Evolutionary conservation across 2,329 filamentous ascomycete genomes (phyloP).

Genomic region (Calonectria leucothoes): DNA sequence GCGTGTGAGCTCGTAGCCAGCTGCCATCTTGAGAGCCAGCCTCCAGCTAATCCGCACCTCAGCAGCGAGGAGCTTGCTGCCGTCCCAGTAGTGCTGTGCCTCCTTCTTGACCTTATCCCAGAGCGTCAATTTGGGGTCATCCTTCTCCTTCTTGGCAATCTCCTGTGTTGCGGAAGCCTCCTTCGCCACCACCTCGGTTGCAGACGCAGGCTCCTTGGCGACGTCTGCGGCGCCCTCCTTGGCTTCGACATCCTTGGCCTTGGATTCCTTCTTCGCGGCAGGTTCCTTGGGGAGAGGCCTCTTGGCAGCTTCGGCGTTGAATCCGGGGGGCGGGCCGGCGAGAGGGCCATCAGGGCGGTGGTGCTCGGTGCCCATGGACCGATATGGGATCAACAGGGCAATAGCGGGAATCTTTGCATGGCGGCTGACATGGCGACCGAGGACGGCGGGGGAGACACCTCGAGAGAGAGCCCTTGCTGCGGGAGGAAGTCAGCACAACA

Average conservation of each 20-base stretch:
- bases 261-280: conserved; percentile 47
- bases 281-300: conserved; percentile 77
- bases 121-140: conserved; percentile 87
- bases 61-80: conserved; percentile 91
- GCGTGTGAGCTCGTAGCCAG: conserved; percentile 94
- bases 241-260: conserved; percentile 30
- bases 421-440: conserved; percentile 59
- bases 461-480: conserved; percentile 60
- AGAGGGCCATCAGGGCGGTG: conserved; percentile 63
- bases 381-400: conserved; percentile 67
- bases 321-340: conserved; percentile 84
- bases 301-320: conserved; percentile 90
- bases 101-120: conserved; percentile 97
- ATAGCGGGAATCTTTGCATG: conserved; percentile 62
- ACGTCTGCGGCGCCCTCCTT: conserved; percentile 21
- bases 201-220: conserved; percentile 41
- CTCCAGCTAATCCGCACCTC: conserved; percentile 94
- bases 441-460: conserved; percentile 58
- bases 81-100: conserved; percentile 95
- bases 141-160: conserved; percentile 71
- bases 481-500: conserved; percentile 39
- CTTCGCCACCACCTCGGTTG: conserved; percentile 45
- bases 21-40: conserved; percentile 95
- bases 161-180: conserved; percentile 53
- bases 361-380: conserved; percentile 69